A percentile compares a stretch with the other conserved stretches of the same genome.
Evolutionary conservation across 495 filamentous ascomycete species (phyloP).

Genomic region (Penicillium steckii): DNA sequence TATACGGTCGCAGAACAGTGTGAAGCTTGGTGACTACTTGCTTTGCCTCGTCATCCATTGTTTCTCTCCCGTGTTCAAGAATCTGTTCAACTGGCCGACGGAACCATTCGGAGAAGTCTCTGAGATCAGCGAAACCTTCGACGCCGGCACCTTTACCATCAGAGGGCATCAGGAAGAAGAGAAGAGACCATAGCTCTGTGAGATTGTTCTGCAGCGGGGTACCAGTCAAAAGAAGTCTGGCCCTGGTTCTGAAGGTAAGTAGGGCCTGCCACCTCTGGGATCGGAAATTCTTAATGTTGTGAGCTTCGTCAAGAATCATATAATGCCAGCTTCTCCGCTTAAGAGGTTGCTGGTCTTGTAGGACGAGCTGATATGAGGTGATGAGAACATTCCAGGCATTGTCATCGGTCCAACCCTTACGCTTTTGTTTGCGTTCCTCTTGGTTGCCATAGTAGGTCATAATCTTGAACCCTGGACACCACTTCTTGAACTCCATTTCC

Average conservation of each 20-base stretch:
- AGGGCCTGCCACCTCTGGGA: slow-evolving; percentile 95
- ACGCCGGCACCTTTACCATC: slow-evolving; percentile 69
- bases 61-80: slow-evolving; percentile 86
- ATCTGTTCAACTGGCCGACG: slow-evolving; percentile 91
- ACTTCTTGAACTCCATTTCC: slow-evolving; percentile 99
- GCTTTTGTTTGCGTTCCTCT: slow-evolving; percentile 88
- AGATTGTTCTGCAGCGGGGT: slow-evolving; percentile 97
- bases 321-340: slow-evolving; percentile 95
- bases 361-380: slow-evolving; percentile 93
- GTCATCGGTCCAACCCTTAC: slow-evolving; percentile 86
- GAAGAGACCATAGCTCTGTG: slow-evolving; percentile 92
- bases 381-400: slow-evolving; percentile 95
- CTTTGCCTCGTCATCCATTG: slow-evolving; percentile 89
- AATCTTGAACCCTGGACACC: slow-evolving; percentile 97
- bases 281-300: slow-evolving; percentile 99
- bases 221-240: slow-evolving; percentile 86
- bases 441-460: slow-evolving; percentile 93
- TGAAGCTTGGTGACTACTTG: slow-evolving; percentile 89
- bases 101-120: slow-evolving; percentile 93
- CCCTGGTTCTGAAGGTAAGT: slow-evolving; percentile 83
- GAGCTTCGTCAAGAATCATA: slow-evolving; percentile 97
- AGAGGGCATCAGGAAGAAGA: slow-evolving; percentile 93
- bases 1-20: slow-evolving; percentile 86
- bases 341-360: slow-evolving; percentile 91
- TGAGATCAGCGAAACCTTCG: slow-evolving; percentile 83